Conservation (phyloP, 257 asterid genomes). For the Forsythia suspensa region DNA sequence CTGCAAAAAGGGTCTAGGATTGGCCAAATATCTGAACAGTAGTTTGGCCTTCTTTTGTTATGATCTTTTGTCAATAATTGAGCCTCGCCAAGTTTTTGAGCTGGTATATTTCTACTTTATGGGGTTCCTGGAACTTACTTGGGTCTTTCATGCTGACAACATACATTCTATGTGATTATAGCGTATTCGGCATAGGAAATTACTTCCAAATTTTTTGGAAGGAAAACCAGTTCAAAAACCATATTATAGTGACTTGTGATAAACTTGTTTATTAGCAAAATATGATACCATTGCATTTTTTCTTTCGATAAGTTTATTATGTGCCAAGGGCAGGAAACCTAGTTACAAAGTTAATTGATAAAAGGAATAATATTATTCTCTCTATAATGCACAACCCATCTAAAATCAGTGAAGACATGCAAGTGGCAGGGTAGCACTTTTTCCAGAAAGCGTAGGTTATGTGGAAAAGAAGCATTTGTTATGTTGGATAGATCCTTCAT, state of each 20-base stretch:
- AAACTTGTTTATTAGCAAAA: neutral
- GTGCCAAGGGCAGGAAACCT: neutral
- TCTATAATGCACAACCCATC: neutral
- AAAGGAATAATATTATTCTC: neutral
- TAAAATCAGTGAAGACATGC: neutral
- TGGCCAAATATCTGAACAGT: constrained; percentile 94
- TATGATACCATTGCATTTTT: neutral
- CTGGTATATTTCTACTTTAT: constrained; percentile 60
- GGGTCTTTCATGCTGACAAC: constrained; percentile 6
- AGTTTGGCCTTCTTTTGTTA: constrained; percentile 98
- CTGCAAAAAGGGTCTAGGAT: constrained; percentile 91
- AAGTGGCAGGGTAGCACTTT: neutral
- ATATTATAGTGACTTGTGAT: neutral
- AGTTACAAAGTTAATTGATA: neutral
- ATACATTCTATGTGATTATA: neutral
- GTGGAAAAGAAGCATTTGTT: constrained; percentile 7
- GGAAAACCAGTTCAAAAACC: constrained; percentile 2
- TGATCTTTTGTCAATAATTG: constrained; percentile 87
- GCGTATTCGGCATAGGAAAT: neutral
- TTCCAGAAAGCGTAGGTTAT: neutral
- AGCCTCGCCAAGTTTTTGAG: constrained; percentile 99
- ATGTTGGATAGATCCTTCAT: constrained; percentile 2
- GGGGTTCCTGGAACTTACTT: constrained; percentile 16
- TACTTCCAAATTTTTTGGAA: constrained; percentile 4
- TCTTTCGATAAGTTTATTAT: neutral